Base-by-base conservation (phyloP, 345 rosid genomes). In the Sisymbrium irio region DNA sequence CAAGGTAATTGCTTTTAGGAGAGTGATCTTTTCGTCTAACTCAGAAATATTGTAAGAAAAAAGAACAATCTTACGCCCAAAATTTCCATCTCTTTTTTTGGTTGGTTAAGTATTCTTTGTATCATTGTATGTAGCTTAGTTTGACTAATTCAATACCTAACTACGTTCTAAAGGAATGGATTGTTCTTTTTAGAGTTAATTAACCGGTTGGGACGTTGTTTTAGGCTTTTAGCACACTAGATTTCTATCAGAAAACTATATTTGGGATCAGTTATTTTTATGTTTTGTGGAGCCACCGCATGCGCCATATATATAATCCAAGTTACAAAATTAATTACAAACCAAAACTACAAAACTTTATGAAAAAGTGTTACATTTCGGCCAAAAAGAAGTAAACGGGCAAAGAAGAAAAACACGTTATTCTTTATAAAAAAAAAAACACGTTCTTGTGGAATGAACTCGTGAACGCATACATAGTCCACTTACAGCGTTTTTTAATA, bases 321-420 rank as follows among this genome's bases (percentile, higher is more conserved):
- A 50, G n/a, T 49, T 18, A 3, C 9, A 49, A 49, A 18, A 49
- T 49, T 9, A 51, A 51, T 27, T 53, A 53, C 1, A 19, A 53
- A 53, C 35, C 33, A 13, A 25, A 53, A 14, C 12, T 30, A 0
- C 2, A 44, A 44, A 44, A 15, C 15, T 7, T 6, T 1, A 4
- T 13, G 7, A n/a, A 7, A 1, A 47, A 39, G 36, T 15, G 15
- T 36, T 9, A 36, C 37, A 55, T 54, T 28, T 18, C 65, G 22
- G 51, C 42, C 7, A 13, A 36, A 56, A 22, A 4, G 32, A 51
- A 56, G 36, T 19, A 32, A 62, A 30, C 25, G 35, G 5, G 35
- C 56, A 54, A 54, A 1, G 56, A 54, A 42, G 64, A 36, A 65
- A 35, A 35, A 73, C 77, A 73, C 71, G 77, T 64, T 53, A 32